Evolutionary conservation across 1,284 basidiomycete genomes (phyloP).

Genomic region (Leccinum pallidistipes): DNA sequence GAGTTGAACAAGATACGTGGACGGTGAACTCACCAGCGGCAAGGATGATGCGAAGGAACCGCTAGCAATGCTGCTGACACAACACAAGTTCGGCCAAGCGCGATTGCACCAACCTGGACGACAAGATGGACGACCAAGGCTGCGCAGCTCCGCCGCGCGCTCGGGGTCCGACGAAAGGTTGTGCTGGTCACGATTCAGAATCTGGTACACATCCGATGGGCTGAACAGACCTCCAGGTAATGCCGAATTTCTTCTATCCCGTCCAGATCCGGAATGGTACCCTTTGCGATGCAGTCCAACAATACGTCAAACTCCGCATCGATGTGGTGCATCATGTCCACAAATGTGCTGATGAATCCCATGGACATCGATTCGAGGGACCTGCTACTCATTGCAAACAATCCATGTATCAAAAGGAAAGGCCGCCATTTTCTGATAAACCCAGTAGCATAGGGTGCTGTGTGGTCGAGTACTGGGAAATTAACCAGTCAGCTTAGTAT

Average conservation of each 20-base stretch:
- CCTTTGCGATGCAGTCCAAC: not conserved
- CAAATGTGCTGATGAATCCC: not conserved
- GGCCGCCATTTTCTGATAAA: not conserved
- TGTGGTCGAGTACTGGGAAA: not conserved
- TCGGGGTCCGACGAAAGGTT: conserved; percentile 3
- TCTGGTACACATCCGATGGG: not conserved
- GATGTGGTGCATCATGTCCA: not conserved
- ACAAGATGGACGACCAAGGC: conserved; percentile 20
- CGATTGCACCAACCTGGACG: conserved; percentile 17
- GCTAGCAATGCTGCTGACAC: conserved; percentile 6
- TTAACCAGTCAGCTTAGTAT: not conserved
- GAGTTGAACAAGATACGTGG: not conserved
- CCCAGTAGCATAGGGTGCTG: not conserved
- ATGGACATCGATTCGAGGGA: not conserved
- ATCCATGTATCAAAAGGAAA: not conserved
- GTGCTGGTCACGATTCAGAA: conserved; percentile 2
- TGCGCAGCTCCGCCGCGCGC: conserved; percentile 13
- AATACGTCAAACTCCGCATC: conserved; percentile 11
- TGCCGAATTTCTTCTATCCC: not conserved
- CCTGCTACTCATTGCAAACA: not conserved
- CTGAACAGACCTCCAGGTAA: conserved; percentile 6
- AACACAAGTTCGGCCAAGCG: conserved; percentile 16
- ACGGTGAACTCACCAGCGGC: not conserved
- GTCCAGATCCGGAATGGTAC: not conserved
- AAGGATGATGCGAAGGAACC: conserved; percentile 10